phyloP scores from a whole-genome alignment of 176 grass and related monocot genomes.

The Musa itinerans region DNA sequence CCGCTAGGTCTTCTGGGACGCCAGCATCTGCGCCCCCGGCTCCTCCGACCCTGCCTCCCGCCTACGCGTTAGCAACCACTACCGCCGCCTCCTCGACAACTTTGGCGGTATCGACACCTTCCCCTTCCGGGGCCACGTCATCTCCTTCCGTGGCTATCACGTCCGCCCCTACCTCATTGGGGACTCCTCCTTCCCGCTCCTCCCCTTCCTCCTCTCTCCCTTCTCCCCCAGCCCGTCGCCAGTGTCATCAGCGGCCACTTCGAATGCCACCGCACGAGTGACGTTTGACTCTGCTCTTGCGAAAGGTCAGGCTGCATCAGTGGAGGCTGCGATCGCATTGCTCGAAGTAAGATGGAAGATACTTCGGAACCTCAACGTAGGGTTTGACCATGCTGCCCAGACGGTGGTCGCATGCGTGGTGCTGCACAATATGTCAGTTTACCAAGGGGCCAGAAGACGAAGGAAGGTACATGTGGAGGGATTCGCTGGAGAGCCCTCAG shows the following conservation, averaged over 20 bases:
- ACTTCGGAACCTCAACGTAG: conserved; percentile 33
- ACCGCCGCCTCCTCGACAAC: not conserved
- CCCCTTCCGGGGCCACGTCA: not conserved
- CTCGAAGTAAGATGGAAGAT: conserved; percentile 40
- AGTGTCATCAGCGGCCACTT: not conserved
- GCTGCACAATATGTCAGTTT: conserved; percentile 34
- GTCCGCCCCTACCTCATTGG: conserved; percentile 26
- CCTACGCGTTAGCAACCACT: conserved; percentile 11
- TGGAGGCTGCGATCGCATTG: conserved; percentile 27
- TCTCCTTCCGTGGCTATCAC: not conserved
- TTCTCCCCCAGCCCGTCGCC: conserved; percentile 14
- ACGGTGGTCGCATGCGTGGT: conserved; percentile 41
- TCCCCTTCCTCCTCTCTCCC: conserved; percentile 27
- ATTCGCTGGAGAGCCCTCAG: conserved; percentile 26
- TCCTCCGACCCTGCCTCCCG: conserved; percentile 20
- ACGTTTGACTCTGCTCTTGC: conserved; percentile 19
- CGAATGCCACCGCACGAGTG: conserved; percentile 8
- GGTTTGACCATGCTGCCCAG: conserved; percentile 30
- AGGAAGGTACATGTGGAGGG: conserved; percentile 27
- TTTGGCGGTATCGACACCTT: not conserved
- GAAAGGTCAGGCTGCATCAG: conserved; percentile 13
- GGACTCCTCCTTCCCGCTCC: conserved; percentile 28
- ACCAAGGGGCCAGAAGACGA: conserved; percentile 30
- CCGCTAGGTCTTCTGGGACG: conserved; percentile 24
- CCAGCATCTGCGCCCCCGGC: conserved; percentile 17